A percentile compares a stretch with the other conserved stretches of the same genome.
These are phyloP conservation scores for Colletotrichum somersetense DNA, from an alignment of 2,329 filamentous ascomycete species.

Conservation along the genomic window DNA sequence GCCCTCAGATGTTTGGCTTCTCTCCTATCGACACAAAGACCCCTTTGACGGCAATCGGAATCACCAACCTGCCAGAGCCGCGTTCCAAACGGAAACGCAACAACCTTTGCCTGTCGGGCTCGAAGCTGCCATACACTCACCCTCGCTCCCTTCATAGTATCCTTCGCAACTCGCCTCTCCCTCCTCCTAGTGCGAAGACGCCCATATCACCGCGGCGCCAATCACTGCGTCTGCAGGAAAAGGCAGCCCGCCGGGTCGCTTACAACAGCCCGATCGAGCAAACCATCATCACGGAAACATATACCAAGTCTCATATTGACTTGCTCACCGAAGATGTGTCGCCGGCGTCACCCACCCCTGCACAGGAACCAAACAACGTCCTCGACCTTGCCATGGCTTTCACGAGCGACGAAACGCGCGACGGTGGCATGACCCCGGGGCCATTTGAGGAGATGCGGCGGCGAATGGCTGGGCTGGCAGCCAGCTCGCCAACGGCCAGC, in stretches of 20 bases:
- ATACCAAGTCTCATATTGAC: conserved; percentile 73
- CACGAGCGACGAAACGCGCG: conserved; percentile 66
- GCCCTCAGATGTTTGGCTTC: conserved; percentile 61
- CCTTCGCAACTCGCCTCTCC: conserved; percentile 74
- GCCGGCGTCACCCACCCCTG: conserved; percentile 56
- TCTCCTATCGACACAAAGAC: conserved; percentile 51
- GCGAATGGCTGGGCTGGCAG: conserved; percentile 63
- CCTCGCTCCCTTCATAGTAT: conserved; percentile 72
- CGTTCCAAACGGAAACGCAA: conserved; percentile 54
- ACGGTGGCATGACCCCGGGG: conserved; percentile 72
- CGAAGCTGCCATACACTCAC: conserved; percentile 68
- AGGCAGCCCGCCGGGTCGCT: conserved; percentile 67
- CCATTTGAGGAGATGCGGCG: conserved; percentile 74
- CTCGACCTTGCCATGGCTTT: conserved; percentile 66
- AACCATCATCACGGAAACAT: conserved; percentile 73
- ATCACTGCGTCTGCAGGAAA: conserved; percentile 67
- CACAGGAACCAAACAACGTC: conserved; percentile 54
- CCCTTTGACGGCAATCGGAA: conserved; percentile 28
- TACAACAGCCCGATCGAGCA: conserved; percentile 74
- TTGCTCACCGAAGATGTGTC: conserved; percentile 70
- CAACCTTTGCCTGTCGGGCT: conserved; percentile 47
- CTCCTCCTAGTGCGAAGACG: conserved; percentile 63
- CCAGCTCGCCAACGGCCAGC: conserved; percentile 54
- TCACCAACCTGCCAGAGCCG: conserved; percentile 44
- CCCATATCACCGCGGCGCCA: conserved; percentile 66